These are phyloP conservation scores for Pseudogymnoascus sp. DNA, from an alignment of 2,329 filamentous ascomycete genomes.

Conservation along the genomic window DNA sequence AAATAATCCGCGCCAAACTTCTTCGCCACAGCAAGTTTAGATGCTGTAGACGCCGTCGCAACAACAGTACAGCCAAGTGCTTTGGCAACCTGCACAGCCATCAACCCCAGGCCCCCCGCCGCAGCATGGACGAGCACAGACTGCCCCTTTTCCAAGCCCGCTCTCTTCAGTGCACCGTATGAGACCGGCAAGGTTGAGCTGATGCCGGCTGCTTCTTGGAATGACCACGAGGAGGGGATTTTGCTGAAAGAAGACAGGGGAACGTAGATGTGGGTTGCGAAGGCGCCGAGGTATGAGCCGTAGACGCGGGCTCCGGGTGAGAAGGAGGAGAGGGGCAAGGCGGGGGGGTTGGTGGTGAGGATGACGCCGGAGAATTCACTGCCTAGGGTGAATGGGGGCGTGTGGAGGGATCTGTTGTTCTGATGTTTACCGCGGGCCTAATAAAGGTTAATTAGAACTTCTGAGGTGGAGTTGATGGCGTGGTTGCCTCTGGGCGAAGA, in stretches of 20 bases:
- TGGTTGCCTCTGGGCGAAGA: slow-evolving; percentile 7
- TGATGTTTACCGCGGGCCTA: slow-evolving; percentile 50
- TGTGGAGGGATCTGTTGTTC: slow-evolving; percentile 49
- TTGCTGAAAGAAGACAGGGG: slow-evolving; percentile 32
- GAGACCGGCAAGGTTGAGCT: slow-evolving; percentile 46
- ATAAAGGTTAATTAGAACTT: background rate
- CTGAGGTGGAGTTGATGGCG: background rate
- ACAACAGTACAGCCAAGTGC: slow-evolving; percentile 46
- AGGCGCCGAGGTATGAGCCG: slow-evolving; percentile 44
- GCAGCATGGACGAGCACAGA: slow-evolving; percentile 49
- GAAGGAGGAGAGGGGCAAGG: slow-evolving; percentile 32
- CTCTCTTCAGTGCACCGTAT: slow-evolving; percentile 43
- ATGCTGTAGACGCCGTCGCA: slow-evolving; percentile 41
- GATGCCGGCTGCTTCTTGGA: slow-evolving; percentile 45
- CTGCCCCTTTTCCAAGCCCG: slow-evolving; percentile 37
- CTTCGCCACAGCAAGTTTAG: slow-evolving; percentile 38
- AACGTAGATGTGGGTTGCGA: slow-evolving; percentile 44
- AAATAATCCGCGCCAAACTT: slow-evolving; percentile 35
- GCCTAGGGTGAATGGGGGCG: slow-evolving; percentile 51
- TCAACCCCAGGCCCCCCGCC: slow-evolving; percentile 47
- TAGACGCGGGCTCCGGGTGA: slow-evolving; percentile 46
- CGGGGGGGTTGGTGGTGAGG: slow-evolving; percentile 35
- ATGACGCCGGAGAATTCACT: slow-evolving; percentile 55
- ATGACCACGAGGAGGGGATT: slow-evolving; percentile 40
- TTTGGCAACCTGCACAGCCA: slow-evolving; percentile 49